phyloP scores from a whole-genome alignment of 2,329 filamentous ascomycete species.

The Blumeriella jaapii region DNA sequence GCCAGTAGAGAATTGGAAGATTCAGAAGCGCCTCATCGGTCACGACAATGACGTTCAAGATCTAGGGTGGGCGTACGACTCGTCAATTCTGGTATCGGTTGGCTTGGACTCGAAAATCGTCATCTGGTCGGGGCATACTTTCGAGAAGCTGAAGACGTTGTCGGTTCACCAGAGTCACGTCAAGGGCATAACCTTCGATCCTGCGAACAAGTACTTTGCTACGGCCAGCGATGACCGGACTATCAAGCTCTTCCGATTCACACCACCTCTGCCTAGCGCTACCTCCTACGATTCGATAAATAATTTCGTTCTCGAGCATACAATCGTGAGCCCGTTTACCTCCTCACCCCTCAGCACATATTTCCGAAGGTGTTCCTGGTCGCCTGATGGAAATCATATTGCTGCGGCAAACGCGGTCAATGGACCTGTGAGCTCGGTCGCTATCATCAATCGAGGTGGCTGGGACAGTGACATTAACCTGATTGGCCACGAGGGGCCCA shows the following conservation, averaged over 20 bases:
- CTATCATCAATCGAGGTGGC: constrained; percentile 80
- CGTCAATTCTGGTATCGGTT: constrained; percentile 89
- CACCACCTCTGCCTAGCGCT: constrained; percentile 78
- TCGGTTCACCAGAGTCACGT: constrained; percentile 93
- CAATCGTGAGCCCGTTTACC: constrained; percentile 75
- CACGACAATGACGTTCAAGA: constrained; percentile 99
- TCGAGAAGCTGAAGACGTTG: constrained; percentile 93
- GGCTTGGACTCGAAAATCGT: constrained; percentile 96
- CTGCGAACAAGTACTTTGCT: constrained; percentile 97
- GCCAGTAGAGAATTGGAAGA: constrained; percentile 96
- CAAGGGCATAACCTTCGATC: constrained; percentile 97
- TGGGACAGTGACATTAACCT: constrained; percentile 98
- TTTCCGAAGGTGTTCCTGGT: constrained; percentile 94
- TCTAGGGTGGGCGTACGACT: constrained; percentile 92
- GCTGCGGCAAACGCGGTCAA: constrained; percentile 96
- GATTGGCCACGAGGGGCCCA: constrained; percentile 92
- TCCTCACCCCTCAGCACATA: constrained; percentile 93
- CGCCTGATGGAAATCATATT: constrained; percentile 92
- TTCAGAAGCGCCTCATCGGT: constrained; percentile 81
- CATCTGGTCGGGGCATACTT: constrained; percentile 95
- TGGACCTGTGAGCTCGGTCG: constrained; percentile 91
- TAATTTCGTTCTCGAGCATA: constrained; percentile 92
- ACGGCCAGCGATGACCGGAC: constrained; percentile 94
- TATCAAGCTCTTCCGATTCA: constrained; percentile 94
- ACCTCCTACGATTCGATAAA: constrained; percentile 92